These are phyloP conservation scores for Candida piceae DNA, from an alignment of 805 yeast species.

Conservation along the genomic window DNA sequence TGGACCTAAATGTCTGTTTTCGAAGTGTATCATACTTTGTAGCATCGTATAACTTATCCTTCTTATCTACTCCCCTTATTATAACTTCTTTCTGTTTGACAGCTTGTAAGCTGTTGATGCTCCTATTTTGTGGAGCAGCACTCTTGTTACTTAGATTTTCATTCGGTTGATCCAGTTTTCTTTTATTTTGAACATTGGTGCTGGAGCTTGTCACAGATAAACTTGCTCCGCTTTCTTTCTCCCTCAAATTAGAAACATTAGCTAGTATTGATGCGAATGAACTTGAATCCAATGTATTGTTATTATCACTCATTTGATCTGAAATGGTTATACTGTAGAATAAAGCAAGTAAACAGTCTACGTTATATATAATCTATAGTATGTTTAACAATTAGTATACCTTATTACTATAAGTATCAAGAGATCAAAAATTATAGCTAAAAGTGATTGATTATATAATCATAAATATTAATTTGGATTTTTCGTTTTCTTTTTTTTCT, in stretches of 20 bases:
- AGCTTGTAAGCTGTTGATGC: background rate
- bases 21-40: slow-evolving; percentile 13
- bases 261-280: slow-evolving; percentile 69
- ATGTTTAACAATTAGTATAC: too few relatives aligned
- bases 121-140: background rate
- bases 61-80: slow-evolving; percentile 11
- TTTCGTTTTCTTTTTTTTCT: too few relatives aligned
- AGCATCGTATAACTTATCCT: slow-evolving; percentile 12
- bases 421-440: too few relatives aligned
- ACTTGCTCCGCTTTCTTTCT: slow-evolving; percentile 25
- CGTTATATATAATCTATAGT: too few relatives aligned
- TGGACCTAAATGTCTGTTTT: slow-evolving; percentile 28
- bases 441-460: too few relatives aligned
- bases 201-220: background rate
- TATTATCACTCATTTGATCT: slow-evolving; percentile 2
- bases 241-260: slow-evolving; percentile 59
- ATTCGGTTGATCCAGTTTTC: too few relatives aligned
- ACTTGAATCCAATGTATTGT: slow-evolving; percentile 33
- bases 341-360: too few relatives aligned
- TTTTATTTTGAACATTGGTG: background rate
- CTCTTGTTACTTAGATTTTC: too few relatives aligned
- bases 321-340: background rate
- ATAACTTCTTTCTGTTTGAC: slow-evolving; percentile 9
- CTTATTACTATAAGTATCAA: too few relatives aligned
- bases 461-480: too few relatives aligned